Evolutionary conservation across 352 stramenopile genomes (phyloP), one percentile per base, ranked within the genome.

Genomic region (Phytophthora uliginosa): DNA sequence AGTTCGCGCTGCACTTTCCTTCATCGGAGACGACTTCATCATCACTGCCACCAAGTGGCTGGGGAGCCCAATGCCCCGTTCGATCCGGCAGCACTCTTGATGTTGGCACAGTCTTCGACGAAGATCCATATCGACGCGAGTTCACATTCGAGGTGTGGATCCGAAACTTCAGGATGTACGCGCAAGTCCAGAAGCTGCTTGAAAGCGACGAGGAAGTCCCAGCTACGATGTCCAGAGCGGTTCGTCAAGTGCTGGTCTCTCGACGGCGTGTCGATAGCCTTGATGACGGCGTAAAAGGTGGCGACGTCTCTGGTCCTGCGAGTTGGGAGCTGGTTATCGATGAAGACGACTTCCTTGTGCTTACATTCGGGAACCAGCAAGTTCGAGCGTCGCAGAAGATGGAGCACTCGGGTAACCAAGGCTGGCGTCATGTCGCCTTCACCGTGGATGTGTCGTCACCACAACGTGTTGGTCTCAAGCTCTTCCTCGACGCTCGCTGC

Each of bases 71-170:
- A 55, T 94, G 86, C 62, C 55, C 67, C 34, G 71, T 94, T 24
- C 79, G 73, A 31, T 60, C 72, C 7, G 89, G 89, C 17, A 87
- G 77, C 17, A 94, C 87, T 12, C 78, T 95, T 7, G 89, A 95
- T 40, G 72, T 95, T 48, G 87, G 79, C 47, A 79, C 85, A 12
- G 76, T 74, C 18, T 95, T 91, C 65, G 89, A 95, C 64, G 87
- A 95, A 31, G 89, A 95, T 52, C 89, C 89, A 59, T 95, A 95
- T 61, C 81, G 89, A 20, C 84, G 89, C 36, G 89, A 93, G 67
- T 70, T 95, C 48, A 94, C 89, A 8, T 80, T 94, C 36, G 89
- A 95, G 57, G 74, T 67, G n/a, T 95, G 89, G 89, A 61, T 94
- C 26, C 84, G 85, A 38, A 91, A 93, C 71, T 85, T 83, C 61